A percentile compares a stretch with the other conserved stretches of the same genome.
phyloP scores from a whole-genome alignment of 208 protist species.

The Acanthamoeba divionensis region DNA sequence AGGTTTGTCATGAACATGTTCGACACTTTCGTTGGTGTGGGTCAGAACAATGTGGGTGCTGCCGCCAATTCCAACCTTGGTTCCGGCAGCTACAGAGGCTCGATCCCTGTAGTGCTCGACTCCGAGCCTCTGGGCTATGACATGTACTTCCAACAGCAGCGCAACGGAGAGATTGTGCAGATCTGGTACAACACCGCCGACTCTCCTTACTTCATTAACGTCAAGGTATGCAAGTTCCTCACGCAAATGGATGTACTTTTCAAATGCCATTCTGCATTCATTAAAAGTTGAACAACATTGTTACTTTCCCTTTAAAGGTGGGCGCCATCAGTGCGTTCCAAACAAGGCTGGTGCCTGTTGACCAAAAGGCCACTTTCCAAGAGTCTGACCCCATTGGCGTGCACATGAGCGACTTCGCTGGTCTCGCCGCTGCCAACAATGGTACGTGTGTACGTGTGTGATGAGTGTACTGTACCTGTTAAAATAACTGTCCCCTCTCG shows the following conservation, averaged over 20 bases:
- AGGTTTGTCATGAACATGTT: constrained; percentile 67
- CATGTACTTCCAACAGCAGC: constrained; percentile 61
- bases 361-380: background rate
- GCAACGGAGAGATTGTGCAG: constrained; percentile 47
- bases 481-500: no score
- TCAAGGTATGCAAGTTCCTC: constrained; percentile 51
- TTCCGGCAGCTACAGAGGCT: background rate
- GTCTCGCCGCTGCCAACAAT: background rate
- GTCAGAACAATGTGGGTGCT: background rate
- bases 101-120: background rate
- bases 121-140: constrained; percentile 50
- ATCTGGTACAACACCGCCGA: constrained; percentile 59
- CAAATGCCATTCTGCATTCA: background rate
- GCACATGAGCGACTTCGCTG: constrained; percentile 31
- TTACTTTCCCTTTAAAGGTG: background rate
- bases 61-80: background rate
- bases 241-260: no score
- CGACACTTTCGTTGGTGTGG: constrained; percentile 52
- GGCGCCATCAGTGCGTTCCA: constrained; percentile 58
- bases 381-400: constrained; percentile 53
- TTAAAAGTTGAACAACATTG: background rate
- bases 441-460: no score
- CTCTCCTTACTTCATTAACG: constrained; percentile 47
- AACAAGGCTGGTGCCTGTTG: constrained; percentile 37
- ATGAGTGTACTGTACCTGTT: no score